These are phyloP conservation scores for Flaveria linearis DNA, from an alignment of 129 eudicot genomes.

Conservation along the genomic window DNA sequence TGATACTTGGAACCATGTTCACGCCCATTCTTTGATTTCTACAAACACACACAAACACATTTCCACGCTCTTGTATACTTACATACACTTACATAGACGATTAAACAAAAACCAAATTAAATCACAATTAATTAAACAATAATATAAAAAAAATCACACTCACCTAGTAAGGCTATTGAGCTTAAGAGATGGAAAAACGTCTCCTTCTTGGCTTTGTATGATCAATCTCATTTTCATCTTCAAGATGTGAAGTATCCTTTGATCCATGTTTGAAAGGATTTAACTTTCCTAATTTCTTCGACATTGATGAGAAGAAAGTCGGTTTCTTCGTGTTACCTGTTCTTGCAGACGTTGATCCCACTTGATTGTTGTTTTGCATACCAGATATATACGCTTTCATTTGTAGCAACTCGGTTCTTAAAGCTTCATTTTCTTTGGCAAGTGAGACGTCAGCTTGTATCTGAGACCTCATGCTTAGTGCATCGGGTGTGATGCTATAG, in stretches of 20 bases:
- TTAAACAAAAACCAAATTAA: not conserved
- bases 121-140: not conserved
- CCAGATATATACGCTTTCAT: constrained; percentile 87
- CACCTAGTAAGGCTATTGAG: constrained; percentile 17
- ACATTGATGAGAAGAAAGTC: constrained; percentile 81
- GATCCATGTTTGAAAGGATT: constrained; percentile 92
- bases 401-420: constrained; percentile 68
- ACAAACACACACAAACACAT: constrained; percentile 35
- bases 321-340: constrained; percentile 36
- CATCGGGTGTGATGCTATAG: constrained; percentile 39
- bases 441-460: constrained; percentile 73
- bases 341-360: constrained; percentile 43
- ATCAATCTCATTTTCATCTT: constrained; percentile 56
- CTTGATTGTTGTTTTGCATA: constrained; percentile 44
- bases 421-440: constrained; percentile 78
- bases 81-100: constrained; percentile 17
- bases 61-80: constrained; percentile 21
- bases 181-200: constrained; percentile 73
- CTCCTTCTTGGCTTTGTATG: constrained; percentile 88
- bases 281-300: constrained; percentile 80
- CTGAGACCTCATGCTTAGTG: constrained; percentile 55
- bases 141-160: constrained; percentile 24
- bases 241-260: constrained; percentile 75
- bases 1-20: no score
- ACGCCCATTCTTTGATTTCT: no score